These are phyloP conservation scores for Myrmaecium sp. DNA, from an alignment of 2,329 filamentous ascomycete genomes.

Conservation along the genomic window DNA sequence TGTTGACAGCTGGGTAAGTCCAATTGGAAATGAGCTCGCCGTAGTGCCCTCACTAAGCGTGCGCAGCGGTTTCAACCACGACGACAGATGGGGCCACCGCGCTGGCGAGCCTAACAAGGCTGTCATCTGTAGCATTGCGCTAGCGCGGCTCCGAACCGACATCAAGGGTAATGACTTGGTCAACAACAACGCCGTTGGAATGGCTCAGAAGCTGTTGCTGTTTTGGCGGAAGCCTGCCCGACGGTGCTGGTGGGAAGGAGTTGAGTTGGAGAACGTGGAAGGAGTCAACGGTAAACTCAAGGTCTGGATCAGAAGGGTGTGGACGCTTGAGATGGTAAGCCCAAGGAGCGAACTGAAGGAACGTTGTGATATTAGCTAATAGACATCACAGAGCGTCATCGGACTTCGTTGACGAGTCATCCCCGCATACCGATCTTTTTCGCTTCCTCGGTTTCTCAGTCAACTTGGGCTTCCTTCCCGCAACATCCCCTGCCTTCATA, in stretches of 20 bases:
- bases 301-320: slow-evolving; percentile 95
- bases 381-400: slow-evolving; percentile 71
- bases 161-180: slow-evolving; percentile 61
- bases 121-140: slow-evolving; percentile 88
- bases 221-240: slow-evolving; percentile 97
- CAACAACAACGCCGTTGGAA: slow-evolving; percentile 68
- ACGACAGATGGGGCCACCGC: slow-evolving; percentile 89
- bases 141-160: slow-evolving; percentile 83
- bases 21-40: not conserved
- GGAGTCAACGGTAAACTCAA: slow-evolving; percentile 86
- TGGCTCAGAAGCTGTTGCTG: slow-evolving; percentile 93
- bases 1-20: slow-evolving; percentile 90
- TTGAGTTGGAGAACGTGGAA: slow-evolving; percentile 77
- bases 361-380: slow-evolving; percentile 4
- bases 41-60: slow-evolving; percentile 1
- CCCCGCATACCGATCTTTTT: too few relatives aligned
- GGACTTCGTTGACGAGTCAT: slow-evolving; percentile 45
- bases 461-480: too few relatives aligned
- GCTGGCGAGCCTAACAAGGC: slow-evolving; percentile 98
- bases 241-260: slow-evolving; percentile 97
- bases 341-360: slow-evolving; percentile 4
- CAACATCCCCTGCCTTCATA: too few relatives aligned
- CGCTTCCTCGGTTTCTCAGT: too few relatives aligned
- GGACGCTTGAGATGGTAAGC: slow-evolving; percentile 86
- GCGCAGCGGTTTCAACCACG: slow-evolving; percentile 79